Conservation (phyloP, 169 alveolate genomes). For the Babesia ovis region DNA sequence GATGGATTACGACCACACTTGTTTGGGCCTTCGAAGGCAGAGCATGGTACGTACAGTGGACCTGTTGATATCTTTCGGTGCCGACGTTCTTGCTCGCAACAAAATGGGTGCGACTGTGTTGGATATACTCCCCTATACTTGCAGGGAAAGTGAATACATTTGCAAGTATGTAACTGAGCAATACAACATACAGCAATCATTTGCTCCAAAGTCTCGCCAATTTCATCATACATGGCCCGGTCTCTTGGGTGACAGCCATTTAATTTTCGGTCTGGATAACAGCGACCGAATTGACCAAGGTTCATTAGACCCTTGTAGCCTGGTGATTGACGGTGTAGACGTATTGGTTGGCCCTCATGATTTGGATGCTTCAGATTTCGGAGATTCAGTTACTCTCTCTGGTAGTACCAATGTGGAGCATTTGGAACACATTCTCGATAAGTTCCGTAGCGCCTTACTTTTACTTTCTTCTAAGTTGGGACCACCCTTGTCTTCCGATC, state of each 20-base stretch:
- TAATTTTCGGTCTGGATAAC: constrained; percentile 8
- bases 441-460: background rate
- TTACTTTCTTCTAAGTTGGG: background rate
- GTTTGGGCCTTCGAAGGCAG: background rate
- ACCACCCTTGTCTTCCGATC: background rate
- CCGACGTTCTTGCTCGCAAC: constrained; percentile 21
- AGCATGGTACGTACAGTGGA: constrained; percentile 33
- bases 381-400: background rate
- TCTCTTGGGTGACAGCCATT: constrained; percentile 23
- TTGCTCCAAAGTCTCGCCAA: background rate
- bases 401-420: background rate
- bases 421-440: constrained; percentile 25
- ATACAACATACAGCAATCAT: constrained; percentile 4
- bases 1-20: background rate
- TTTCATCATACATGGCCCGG: constrained; percentile 24
- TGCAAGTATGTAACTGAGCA: constrained; percentile 1
- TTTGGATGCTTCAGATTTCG: background rate
- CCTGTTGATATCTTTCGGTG: constrained; percentile 53
- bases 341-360: constrained; percentile 1
- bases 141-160: background rate
- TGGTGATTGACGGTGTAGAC: constrained; percentile 5
- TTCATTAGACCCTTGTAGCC: background rate
- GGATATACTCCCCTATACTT: constrained; percentile 4
- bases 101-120: constrained; percentile 18
- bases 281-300: background rate